phyloP scores from a whole-genome alignment of 495 filamentous ascomycete species.

The Hypoxylon perforatum region DNA sequence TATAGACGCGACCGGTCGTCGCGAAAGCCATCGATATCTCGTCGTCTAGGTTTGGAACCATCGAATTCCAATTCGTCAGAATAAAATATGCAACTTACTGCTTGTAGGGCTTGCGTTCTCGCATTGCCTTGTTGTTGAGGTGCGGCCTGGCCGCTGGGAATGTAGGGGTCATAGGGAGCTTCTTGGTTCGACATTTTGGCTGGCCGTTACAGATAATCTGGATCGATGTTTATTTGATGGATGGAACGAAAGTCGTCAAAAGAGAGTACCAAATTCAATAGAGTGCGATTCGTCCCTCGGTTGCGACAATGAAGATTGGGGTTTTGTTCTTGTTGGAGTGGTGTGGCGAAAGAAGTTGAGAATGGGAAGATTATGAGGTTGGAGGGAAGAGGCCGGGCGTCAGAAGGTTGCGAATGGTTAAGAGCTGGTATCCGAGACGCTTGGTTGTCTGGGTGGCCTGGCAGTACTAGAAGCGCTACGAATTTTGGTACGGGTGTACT shows the following conservation, averaged over 20 bases:
- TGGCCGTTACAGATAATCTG: constrained; percentile 26
- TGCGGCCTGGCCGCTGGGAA: constrained; percentile 71
- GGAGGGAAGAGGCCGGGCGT: constrained; percentile 39
- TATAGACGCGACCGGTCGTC: constrained; percentile 19
- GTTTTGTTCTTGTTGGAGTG: constrained; percentile 31
- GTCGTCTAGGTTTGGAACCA: constrained; percentile 32
- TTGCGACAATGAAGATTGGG: constrained; percentile 30
- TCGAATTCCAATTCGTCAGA: constrained; percentile 21
- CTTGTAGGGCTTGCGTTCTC: constrained; percentile 75
- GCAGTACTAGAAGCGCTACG: constrained; percentile 14
- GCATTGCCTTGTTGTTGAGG: constrained; percentile 57
- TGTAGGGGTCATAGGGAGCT: constrained; percentile 91
- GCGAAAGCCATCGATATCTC: constrained; percentile 32
- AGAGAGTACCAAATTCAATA: constrained; percentile 24
- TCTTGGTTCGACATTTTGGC: constrained; percentile 76
- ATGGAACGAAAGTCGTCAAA: constrained; percentile 15
- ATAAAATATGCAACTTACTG: constrained; percentile 68
- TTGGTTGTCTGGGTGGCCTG: constrained; percentile 24
- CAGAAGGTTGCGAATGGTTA: constrained; percentile 40
- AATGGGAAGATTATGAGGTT: constrained; percentile 31
- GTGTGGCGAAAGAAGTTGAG: constrained; percentile 33
- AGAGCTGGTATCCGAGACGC: constrained; percentile 39
- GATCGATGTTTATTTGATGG: constrained; percentile 12
- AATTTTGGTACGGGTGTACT: constrained; percentile 20
- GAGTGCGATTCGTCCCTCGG: constrained; percentile 1